These are phyloP conservation scores for Geotrichum fermentans DNA, from an alignment of 1,139 yeast species.

Conservation along the genomic window DNA sequence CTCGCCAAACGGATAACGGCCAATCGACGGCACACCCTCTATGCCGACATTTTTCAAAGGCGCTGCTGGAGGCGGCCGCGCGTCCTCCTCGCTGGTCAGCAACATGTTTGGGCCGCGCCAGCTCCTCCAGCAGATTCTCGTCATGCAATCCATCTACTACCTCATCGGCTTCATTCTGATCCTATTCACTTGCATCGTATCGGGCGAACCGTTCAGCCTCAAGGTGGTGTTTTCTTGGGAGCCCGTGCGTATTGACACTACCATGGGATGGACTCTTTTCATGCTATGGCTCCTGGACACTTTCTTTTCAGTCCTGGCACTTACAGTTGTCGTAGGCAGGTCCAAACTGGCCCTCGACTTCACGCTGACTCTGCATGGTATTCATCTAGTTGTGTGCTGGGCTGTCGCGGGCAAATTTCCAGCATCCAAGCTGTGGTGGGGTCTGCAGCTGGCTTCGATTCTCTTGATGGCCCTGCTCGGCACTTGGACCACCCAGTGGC, in stretches of 20 bases:
- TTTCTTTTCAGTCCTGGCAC: slow-evolving; percentile 56
- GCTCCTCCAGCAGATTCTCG: slow-evolving; percentile 38
- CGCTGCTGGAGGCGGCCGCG: neutral
- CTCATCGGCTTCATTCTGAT: slow-evolving; percentile 36
- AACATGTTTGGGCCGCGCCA: slow-evolving; percentile 35
- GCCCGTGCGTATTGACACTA: slow-evolving; percentile 64
- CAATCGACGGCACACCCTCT: too few relatives aligned
- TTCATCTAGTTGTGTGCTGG: slow-evolving; percentile 70
- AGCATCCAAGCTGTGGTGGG: slow-evolving; percentile 74
- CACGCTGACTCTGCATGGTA: slow-evolving; percentile 80
- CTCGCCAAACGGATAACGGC: too few relatives aligned
- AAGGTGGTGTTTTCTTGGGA: slow-evolving; percentile 84
- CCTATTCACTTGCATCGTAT: slow-evolving; percentile 36
- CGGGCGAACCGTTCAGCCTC: slow-evolving; percentile 46
- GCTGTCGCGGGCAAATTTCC: slow-evolving; percentile 64
- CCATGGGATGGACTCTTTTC: slow-evolving; percentile 71
- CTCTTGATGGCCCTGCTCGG: slow-evolving; percentile 70
- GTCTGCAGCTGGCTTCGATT: slow-evolving; percentile 64
- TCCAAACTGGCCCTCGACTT: slow-evolving; percentile 95
- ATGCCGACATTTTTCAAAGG: slow-evolving; percentile 3
- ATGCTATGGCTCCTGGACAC: slow-evolving; percentile 78
- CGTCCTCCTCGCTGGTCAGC: slow-evolving; percentile 3
- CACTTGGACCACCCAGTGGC: slow-evolving; percentile 83
- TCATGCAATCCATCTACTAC: slow-evolving; percentile 39
- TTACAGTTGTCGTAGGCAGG: slow-evolving; percentile 84